A percentile compares a stretch with the other conserved stretches of the same genome.
These are phyloP conservation scores for Septoria petroselini DNA, from an alignment of 2,329 filamentous ascomycete species.

Conservation along the genomic window DNA sequence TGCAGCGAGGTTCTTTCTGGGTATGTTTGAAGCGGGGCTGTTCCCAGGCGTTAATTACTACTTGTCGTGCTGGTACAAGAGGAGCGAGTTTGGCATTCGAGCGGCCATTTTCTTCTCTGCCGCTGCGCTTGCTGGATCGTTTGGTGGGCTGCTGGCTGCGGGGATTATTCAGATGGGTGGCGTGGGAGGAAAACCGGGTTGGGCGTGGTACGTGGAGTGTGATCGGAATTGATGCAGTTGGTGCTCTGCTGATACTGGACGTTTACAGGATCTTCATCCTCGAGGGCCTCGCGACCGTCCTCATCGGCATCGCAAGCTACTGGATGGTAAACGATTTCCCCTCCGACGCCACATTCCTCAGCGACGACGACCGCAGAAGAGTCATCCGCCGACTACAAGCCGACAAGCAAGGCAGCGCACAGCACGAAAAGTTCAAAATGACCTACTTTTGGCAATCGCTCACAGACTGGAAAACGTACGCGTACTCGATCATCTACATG, in stretches of 20 bases:
- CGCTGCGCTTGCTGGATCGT: slow-evolving; percentile 73
- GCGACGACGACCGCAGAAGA: slow-evolving; percentile 64
- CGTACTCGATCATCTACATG: slow-evolving; percentile 74
- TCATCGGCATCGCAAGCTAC: slow-evolving; percentile 66
- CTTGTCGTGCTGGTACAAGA: slow-evolving; percentile 77
- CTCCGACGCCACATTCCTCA: slow-evolving; percentile 64
- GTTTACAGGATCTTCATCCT: slow-evolving; percentile 31
- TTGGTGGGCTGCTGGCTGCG: slow-evolving; percentile 69
- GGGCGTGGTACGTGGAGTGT: slow-evolving; percentile 20
- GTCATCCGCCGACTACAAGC: slow-evolving; percentile 67
- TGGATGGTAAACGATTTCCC: slow-evolving; percentile 84
- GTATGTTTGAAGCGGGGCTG: slow-evolving; percentile 69
- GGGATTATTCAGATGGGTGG: slow-evolving; percentile 69
- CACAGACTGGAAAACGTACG: slow-evolving; percentile 81
- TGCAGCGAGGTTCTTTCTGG: slow-evolving; percentile 55
- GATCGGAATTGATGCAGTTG: slow-evolving; percentile 19
- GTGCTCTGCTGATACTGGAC: slow-evolving; percentile 11
- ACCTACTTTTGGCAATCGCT: slow-evolving; percentile 68
- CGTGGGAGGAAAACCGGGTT: slow-evolving; percentile 45
- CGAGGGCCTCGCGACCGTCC: slow-evolving; percentile 65
- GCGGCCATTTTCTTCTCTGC: slow-evolving; percentile 81
- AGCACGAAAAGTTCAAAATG: slow-evolving; percentile 71
- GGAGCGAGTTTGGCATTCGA: slow-evolving; percentile 74
- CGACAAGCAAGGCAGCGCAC: slow-evolving; percentile 72
- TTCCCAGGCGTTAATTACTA: slow-evolving; percentile 69